Evolutionary conservation across 1,139 yeast genomes (phyloP).

Genomic region (Kluyveromyces sp.): DNA sequence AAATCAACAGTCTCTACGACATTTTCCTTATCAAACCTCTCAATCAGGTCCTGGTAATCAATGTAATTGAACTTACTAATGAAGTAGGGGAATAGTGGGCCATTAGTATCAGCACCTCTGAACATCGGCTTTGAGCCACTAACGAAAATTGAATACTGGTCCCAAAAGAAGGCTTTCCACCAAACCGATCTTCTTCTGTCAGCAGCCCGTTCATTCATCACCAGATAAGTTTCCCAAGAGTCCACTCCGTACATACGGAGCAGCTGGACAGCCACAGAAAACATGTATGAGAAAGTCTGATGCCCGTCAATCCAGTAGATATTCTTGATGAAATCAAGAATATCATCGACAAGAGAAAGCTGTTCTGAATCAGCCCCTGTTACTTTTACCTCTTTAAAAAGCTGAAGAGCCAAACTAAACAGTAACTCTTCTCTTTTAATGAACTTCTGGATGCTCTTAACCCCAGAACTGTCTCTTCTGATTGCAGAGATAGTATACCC

Average conservation of each 20-base stretch:
- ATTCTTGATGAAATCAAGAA: constrained; percentile 3
- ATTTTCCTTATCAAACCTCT: constrained; percentile 12
- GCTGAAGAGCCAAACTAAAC: not conserved
- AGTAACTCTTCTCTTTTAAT: constrained; percentile 1
- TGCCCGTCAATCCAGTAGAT: constrained; percentile 5
- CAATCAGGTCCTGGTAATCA: constrained; percentile 20
- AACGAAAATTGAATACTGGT: constrained; percentile 12
- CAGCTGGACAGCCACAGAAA: constrained; percentile 8
- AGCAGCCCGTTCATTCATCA: constrained; percentile 27
- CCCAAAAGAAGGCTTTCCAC: constrained; percentile 29
- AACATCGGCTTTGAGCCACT: constrained; percentile 22
- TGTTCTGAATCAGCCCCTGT: constrained; percentile 1
- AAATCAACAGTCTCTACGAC: constrained; percentile 4
- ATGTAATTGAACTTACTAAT: constrained; percentile 24
- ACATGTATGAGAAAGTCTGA: constrained; percentile 1
- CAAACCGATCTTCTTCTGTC: constrained; percentile 27
- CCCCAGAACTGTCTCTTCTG: not conserved
- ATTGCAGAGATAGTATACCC: not conserved
- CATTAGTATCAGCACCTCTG: constrained; percentile 18
- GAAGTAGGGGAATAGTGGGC: constrained; percentile 23
- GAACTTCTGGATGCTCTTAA: not conserved
- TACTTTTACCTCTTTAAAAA: not conserved
- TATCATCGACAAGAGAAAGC: not conserved
- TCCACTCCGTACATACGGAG: constrained; percentile 24
- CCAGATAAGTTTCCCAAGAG: constrained; percentile 32